These are phyloP conservation scores for Drosera spatulata DNA, from an alignment of 179 eudicot species.

Conservation along the genomic window DNA sequence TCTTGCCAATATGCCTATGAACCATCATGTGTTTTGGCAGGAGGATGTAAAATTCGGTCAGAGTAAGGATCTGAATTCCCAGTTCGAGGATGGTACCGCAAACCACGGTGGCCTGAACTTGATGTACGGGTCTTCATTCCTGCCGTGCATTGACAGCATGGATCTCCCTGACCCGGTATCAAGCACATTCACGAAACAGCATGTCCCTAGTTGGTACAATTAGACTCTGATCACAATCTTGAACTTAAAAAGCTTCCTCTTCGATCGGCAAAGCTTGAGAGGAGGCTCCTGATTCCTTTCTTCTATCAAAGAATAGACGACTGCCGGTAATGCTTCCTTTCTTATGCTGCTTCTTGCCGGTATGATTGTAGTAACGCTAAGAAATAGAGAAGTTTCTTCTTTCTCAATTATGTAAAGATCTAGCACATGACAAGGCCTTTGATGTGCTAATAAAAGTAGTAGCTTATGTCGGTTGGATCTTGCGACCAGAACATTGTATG, in stretches of 20 bases:
- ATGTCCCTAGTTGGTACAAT: constrained; percentile 6
- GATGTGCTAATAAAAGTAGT: not conserved
- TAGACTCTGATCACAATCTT: not conserved
- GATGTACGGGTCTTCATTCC: constrained; percentile 3
- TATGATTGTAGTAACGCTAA: not conserved
- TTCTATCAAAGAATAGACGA: too few relatives aligned
- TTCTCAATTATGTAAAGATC: not conserved
- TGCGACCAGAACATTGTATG: too few relatives aligned
- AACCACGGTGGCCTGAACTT: not conserved
- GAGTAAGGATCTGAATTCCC: not conserved
- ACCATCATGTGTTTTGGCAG: constrained; percentile 4
- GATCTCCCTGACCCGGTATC: not conserved
- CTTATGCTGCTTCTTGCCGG: not conserved
- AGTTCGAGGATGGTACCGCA: not conserved
- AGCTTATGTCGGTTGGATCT: too few relatives aligned
- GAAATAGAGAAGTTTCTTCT: not conserved
- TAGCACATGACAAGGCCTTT: not conserved
- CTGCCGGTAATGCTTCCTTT: not conserved
- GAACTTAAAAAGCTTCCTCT: not conserved
- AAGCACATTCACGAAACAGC: not conserved
- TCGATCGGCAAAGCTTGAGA: not conserved
- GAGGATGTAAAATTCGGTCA: constrained; percentile 3
- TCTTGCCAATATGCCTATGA: not conserved
- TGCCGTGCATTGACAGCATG: not conserved
- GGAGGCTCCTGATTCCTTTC: not conserved